Evolutionary conservation across 2,329 filamentous ascomycete species (phyloP).

Genomic region (Hymenoscyphus occultus): DNA sequence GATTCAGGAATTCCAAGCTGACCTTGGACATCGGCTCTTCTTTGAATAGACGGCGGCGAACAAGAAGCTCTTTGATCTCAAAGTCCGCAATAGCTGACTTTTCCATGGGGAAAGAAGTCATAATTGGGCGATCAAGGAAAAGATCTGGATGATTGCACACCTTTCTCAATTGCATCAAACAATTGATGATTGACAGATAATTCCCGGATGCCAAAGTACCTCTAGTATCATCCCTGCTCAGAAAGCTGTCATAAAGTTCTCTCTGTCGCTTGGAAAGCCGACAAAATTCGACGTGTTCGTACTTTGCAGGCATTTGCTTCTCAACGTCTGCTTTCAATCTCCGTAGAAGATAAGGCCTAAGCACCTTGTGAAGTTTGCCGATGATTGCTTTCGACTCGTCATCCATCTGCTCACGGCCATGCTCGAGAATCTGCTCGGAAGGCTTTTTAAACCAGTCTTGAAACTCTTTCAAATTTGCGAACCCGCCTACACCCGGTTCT

Average conservation of each 20-base stretch:
- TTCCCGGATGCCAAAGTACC: slow-evolving; percentile 89
- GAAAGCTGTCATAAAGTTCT: slow-evolving; percentile 93
- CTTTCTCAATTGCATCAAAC: slow-evolving; percentile 93
- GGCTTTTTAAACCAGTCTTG: slow-evolving; percentile 94
- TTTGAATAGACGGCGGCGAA: slow-evolving; percentile 64
- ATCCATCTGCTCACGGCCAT: slow-evolving; percentile 89
- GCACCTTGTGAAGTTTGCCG: slow-evolving; percentile 86
- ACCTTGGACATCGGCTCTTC: slow-evolving; percentile 61
- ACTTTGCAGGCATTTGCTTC: slow-evolving; percentile 98
- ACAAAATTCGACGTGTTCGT: slow-evolving; percentile 95
- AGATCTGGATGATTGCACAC: slow-evolving; percentile 98
- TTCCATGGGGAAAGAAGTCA: slow-evolving; percentile 92
- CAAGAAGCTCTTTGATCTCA: slow-evolving; percentile 65
- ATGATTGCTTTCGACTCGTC: slow-evolving; percentile 91
- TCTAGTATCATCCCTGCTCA: slow-evolving; percentile 84
- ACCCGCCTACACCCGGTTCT: slow-evolving; percentile 78
- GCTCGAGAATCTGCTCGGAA: slow-evolving; percentile 93
- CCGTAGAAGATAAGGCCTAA: slow-evolving; percentile 86
- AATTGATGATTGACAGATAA: slow-evolving; percentile 97
- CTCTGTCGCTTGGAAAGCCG: slow-evolving; percentile 92
- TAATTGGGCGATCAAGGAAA: slow-evolving; percentile 93
- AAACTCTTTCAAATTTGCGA: slow-evolving; percentile 93
- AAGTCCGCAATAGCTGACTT: slow-evolving; percentile 74
- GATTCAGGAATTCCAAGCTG: slow-evolving; percentile 73
- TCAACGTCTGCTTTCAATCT: slow-evolving; percentile 95